phyloP scores from a whole-genome alignment of 768 basidiomycete species.

The Candolleomyces aberdarensis region DNA sequence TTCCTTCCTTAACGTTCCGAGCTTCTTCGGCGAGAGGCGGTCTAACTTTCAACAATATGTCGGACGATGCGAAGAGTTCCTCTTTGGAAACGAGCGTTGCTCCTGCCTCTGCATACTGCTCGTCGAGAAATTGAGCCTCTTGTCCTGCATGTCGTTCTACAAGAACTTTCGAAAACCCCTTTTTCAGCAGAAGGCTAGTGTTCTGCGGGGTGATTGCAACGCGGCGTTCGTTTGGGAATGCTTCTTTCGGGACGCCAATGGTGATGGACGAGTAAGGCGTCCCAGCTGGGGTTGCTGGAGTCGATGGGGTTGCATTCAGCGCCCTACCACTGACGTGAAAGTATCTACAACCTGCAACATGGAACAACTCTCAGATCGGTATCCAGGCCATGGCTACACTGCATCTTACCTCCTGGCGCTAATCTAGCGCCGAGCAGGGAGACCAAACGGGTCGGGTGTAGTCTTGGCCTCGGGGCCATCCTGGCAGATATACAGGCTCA shows the following conservation, averaged over 20 bases:
- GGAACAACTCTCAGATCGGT: neutral
- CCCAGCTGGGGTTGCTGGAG: conserved; percentile 27
- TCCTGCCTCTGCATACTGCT: conserved; percentile 75
- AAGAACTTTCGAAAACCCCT: conserved; percentile 72
- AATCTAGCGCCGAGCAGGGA: neutral
- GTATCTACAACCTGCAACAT: conserved; percentile 27
- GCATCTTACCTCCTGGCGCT: neutral
- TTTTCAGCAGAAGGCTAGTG: conserved; percentile 70
- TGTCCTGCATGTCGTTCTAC: conserved; percentile 71
- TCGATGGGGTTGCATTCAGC: conserved; percentile 23
- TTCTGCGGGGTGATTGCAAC: conserved; percentile 84
- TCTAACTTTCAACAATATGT: conserved; percentile 85
- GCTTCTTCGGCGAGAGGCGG: conserved; percentile 69
- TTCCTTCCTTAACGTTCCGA: conserved; percentile 61
- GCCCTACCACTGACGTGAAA: conserved; percentile 27
- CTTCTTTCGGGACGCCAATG: conserved; percentile 76
- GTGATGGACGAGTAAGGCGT: conserved; percentile 68
- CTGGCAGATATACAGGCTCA: neutral
- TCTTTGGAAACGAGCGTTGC: conserved; percentile 73
- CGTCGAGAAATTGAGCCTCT: conserved; percentile 77
- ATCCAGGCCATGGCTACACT: too few species aligned
- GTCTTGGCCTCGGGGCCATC: conserved; percentile 1
- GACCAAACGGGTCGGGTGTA: neutral
- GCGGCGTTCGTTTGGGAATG: conserved; percentile 73
- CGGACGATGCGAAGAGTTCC: conserved; percentile 62